Base-by-base conservation (phyloP, 768 basidiomycete genomes). In the Rhodocollybia butyracea region DNA sequence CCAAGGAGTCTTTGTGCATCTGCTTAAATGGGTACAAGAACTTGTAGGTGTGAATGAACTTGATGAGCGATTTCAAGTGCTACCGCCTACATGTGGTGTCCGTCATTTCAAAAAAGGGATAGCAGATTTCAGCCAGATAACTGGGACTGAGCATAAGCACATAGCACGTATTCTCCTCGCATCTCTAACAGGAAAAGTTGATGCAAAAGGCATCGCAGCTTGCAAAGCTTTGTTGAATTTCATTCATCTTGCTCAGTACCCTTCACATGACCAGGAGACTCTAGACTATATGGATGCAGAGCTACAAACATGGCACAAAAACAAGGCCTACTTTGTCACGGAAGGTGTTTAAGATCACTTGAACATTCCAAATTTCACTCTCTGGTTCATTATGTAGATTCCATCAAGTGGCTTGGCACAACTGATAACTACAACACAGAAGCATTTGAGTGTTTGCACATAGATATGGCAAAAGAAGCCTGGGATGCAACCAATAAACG, bases 281-380 rank as follows among this genome's bases (percentile, higher is more conserved):
- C 51, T 71, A 0, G 27, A 26, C 4, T 40, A 42, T 1, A n/a
- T 74, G 6, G 21, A 63, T 5, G 42, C 54, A 2, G 47, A 63
- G 2, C 56, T 68, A 3, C 26, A 61, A 3, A 32, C 21, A 0
- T 74, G 70, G 46, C 65, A 73, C 46, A 15, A 51, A 17, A 40
- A 67, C 41, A 70, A 68, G 48, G 39, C 61, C 5, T 51, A 68
- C 7, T 70, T 73, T 41, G 26, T 67, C 12, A 56, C 62, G 0
- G 42, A 58, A 1, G 61, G 54, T 7, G 57, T 68, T 10, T 61
- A 64, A 1, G 46, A 63, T 2, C 46, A 70, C 30, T 73, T 75
- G 51, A 66, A 72, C 29, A 68, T 75, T 17, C 69, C 0, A 75
- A 75, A 57, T 40, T 72, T 21, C 70, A 72, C 55, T 57, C 51